phyloP scores from a whole-genome alignment of 495 filamentous ascomycete species.

The Podospora bellae-mahoneyi region DNA sequence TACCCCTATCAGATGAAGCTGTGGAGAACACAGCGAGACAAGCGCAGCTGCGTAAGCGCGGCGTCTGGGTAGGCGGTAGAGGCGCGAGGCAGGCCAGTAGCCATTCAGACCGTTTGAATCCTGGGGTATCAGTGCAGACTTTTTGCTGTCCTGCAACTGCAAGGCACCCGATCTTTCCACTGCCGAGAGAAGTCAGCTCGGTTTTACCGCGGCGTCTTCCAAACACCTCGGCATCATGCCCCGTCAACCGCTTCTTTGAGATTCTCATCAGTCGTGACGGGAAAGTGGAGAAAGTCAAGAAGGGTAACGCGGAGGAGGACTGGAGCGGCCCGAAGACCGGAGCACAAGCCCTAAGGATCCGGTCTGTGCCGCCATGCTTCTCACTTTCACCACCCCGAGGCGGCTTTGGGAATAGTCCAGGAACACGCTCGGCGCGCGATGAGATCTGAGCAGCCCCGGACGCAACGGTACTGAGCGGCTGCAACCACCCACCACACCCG shows the following conservation, averaged over 20 bases:
- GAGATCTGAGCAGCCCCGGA: slow-evolving; percentile 8
- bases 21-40: not conserved
- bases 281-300: not conserved
- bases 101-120: not conserved
- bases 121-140: not conserved
- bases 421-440: slow-evolving; percentile 5
- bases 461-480: slow-evolving; percentile 12
- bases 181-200: not conserved
- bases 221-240: not conserved
- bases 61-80: not conserved
- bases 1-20: not conserved
- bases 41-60: slow-evolving; percentile 6
- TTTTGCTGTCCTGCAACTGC: slow-evolving; percentile 1
- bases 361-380: not conserved
- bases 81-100: not conserved
- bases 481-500: slow-evolving; percentile 14
- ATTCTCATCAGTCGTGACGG: not conserved
- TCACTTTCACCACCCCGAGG: slow-evolving; percentile 3
- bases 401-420: slow-evolving; percentile 6
- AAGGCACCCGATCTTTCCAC: slow-evolving; percentile 5
- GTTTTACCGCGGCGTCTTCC: slow-evolving; percentile 1
- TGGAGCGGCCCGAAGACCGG: slow-evolving; percentile 5
- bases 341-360: slow-evolving; percentile 7
- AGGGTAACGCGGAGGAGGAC: slow-evolving; percentile 5
- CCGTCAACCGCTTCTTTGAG: not conserved